Conservation (phyloP, 257 asterid genomes). For the Misopates orontium region DNA sequence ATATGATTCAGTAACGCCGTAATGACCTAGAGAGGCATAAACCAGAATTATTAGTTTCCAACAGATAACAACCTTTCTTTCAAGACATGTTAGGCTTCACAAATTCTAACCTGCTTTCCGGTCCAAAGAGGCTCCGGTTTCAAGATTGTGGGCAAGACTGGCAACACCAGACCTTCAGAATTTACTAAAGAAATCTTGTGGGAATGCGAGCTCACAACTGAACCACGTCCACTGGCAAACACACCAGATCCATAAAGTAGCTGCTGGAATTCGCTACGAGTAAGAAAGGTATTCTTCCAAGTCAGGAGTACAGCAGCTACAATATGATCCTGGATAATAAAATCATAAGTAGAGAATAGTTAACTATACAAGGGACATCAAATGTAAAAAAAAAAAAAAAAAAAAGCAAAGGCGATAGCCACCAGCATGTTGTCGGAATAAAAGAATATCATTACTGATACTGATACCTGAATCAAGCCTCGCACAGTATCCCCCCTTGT, state of each 20-base stretch:
- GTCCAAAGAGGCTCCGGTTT: conserved; percentile 99
- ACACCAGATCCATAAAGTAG: conserved; percentile 92
- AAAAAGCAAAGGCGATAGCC: too few species aligned
- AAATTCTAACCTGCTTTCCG: conserved; percentile 81
- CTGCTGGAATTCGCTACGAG: conserved; percentile 75
- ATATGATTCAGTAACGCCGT: conserved; percentile 86
- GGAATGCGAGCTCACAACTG: conserved; percentile 39
- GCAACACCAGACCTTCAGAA: conserved; percentile 58
- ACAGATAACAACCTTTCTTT: conserved; percentile 13
- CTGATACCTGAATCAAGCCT: conserved; percentile 93
- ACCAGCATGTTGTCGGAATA: conserved; percentile 11
- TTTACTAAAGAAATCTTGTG: conserved; percentile 55
- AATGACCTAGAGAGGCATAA: conserved; percentile 58
- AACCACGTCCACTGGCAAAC: conserved; percentile 47
- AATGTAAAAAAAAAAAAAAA: neutral
- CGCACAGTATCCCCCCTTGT: conserved; percentile 97
- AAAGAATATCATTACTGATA: conserved; percentile 22
- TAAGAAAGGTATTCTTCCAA: conserved; percentile 81
- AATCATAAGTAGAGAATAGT: conserved; percentile 20
- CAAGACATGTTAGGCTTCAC: conserved; percentile 14
- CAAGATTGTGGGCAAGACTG: conserved; percentile 82
- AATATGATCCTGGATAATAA: conserved; percentile 77
- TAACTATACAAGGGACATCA: conserved; percentile 1
- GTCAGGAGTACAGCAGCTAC: conserved; percentile 90
- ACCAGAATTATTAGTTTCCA: conserved; percentile 12